These are phyloP conservation scores for Lasiosphaeris hirsuta DNA, from an alignment of 495 filamentous ascomycete genomes.

Conservation along the genomic window DNA sequence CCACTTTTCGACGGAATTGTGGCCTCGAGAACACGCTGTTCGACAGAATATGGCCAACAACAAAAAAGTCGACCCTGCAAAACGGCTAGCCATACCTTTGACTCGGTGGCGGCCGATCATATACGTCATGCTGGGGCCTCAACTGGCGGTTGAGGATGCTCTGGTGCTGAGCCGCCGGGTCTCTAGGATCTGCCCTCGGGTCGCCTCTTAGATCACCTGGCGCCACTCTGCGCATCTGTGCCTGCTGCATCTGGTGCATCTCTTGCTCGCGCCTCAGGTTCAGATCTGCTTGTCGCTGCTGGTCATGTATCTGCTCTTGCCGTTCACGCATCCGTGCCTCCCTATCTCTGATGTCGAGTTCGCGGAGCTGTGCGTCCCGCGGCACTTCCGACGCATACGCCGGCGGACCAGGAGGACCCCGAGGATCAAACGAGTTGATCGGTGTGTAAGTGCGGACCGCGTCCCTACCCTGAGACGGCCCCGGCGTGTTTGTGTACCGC, in stretches of 20 bases:
- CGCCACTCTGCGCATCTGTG: slow-evolving; percentile 9
- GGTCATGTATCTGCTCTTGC: background rate
- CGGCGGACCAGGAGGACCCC: slow-evolving; percentile 20
- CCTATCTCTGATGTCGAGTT: slow-evolving; percentile 13
- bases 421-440: slow-evolving; percentile 21
- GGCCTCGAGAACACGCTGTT: too few species aligned
- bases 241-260: slow-evolving; percentile 7
- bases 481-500: slow-evolving; percentile 29
- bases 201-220: slow-evolving; percentile 1
- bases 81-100: slow-evolving; percentile 1
- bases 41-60: background rate
- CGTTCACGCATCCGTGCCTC: slow-evolving; percentile 16
- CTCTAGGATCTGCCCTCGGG: slow-evolving; percentile 6
- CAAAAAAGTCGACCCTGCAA: background rate
- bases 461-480: slow-evolving; percentile 22
- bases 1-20: too few species aligned
- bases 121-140: slow-evolving; percentile 29
- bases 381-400: slow-evolving; percentile 15
- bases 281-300: background rate
- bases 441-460: slow-evolving; percentile 30
- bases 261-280: background rate
- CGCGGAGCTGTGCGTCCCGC: slow-evolving; percentile 13
- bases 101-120: slow-evolving; percentile 13
- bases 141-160: slow-evolving; percentile 33
- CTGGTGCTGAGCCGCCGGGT: slow-evolving; percentile 11